Percentiles rank a stretch among this genome's conserved stretches.
Conservation (phyloP, 352 stramenopile species). For the Globisporangium apiculatum region DNA sequence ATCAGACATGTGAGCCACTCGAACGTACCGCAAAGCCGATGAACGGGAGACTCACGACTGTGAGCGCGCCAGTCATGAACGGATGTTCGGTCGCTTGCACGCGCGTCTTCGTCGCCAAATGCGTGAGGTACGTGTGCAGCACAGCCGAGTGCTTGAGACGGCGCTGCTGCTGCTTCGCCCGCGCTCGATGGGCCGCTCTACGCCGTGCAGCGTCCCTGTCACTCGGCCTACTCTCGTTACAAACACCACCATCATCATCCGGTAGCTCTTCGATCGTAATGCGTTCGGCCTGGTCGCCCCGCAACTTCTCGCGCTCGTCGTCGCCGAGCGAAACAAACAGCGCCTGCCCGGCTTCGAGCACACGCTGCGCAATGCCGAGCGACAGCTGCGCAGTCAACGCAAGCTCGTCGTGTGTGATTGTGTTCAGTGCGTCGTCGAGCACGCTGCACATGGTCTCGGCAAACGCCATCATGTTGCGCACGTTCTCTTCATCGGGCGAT, state of each 20-base stretch:
- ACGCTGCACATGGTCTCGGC: constrained; percentile 68
- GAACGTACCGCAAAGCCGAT: constrained; percentile 62
- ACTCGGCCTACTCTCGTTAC: constrained; percentile 2
- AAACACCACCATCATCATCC: constrained; percentile 18
- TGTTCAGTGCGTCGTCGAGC: constrained; percentile 66
- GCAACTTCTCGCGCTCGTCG: constrained; percentile 37
- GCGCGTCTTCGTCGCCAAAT: constrained; percentile 33
- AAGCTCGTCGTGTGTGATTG: constrained; percentile 70
- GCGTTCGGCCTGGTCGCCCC: constrained; percentile 30
- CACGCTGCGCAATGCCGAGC: constrained; percentile 63
- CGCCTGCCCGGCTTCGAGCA: constrained; percentile 58
- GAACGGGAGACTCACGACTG: constrained; percentile 57
- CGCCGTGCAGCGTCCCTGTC: constrained; percentile 2
- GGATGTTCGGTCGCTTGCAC: constrained; percentile 44
- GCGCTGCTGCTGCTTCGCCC: constrained; percentile 13
- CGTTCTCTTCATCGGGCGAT: constrained; percentile 46
- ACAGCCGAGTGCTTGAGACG: constrained; percentile 28
- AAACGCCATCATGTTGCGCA: constrained; percentile 70
- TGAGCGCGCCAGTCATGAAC: constrained; percentile 51
- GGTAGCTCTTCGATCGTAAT: constrained; percentile 72
- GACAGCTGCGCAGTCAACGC: constrained; percentile 59
- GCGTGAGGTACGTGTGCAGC: constrained; percentile 40
- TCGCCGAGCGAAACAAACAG: constrained; percentile 70
- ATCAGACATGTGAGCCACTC: neutral
- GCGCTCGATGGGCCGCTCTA: neutral